Base-by-base conservation (phyloP, 2,329 filamentous ascomycete genomes). In the Pseudogymnoascus sp. region DNA sequence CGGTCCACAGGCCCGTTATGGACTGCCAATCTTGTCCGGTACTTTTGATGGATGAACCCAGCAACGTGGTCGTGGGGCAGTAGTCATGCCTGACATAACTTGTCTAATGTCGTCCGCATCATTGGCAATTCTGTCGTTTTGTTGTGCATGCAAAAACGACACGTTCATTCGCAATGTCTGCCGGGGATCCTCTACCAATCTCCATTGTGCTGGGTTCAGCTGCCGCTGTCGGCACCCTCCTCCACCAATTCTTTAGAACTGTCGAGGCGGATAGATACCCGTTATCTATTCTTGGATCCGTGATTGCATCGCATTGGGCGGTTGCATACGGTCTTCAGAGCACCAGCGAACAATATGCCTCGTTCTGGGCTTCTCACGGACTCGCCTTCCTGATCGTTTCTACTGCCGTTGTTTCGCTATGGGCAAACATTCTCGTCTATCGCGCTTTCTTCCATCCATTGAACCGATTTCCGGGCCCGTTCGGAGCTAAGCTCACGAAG, bases 391-490 rank as follows among this genome's bases (percentile, higher is more conserved):
- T 56, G 25, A 56, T 56, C 11, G 25, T 56, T 56, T 56, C 50
- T 34, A 34, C 50, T 34, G 50, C 50, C 1, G 28, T 56, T 56
- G 28, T 56, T 56, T 56, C 50, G 28, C 28, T 56, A 44, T 61
- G 59, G 36, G 42, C 60, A 36, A 50, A 31, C n/a, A 68, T 65
- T 18, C 38, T 65, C 10, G 11, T 67, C 5, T 70, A 70, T 38
- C 65, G 69, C 6, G 56, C 63, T 3, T 67, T 69, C 37, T 69
- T 70, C 63, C 69, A 70, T 60, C 66, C 64, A 23, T 61, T 70
- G 10, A 56, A 61, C 10, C 59, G 60, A 10, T 73, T 73, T 25
- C 69, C 71, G 7, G 71, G 71, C 2, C 71, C 71, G 0, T 63
- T 67, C 2, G 25, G 53, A 3, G 67, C 67, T 5, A 68, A 66